phyloP scores from a whole-genome alignment of 2,329 filamentous ascomycete species.

The Cyclaneusma minus region DNA sequence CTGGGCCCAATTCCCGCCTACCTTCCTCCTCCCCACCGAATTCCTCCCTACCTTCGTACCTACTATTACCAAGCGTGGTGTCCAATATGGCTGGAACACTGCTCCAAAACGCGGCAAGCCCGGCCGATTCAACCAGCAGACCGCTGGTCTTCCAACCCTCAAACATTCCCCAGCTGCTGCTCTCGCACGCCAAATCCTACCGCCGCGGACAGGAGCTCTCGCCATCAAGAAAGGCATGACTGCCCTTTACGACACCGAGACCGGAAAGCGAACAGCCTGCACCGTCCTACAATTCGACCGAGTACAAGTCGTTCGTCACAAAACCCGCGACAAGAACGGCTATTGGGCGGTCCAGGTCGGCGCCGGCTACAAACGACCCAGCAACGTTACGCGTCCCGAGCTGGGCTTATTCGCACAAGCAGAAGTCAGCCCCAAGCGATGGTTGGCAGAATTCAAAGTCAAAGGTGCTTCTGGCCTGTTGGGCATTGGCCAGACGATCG shows the following conservation, averaged over 20 bases:
- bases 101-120: constrained; percentile 34
- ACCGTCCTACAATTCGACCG: constrained; percentile 89
- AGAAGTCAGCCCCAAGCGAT: constrained; percentile 68
- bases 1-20: constrained; percentile 16
- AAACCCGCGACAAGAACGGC: constrained; percentile 65
- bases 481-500: constrained; percentile 58
- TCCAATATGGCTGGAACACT: constrained; percentile 40
- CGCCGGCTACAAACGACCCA: constrained; percentile 53
- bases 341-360: constrained; percentile 94
- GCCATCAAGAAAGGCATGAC: constrained; percentile 95
- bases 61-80: constrained; percentile 17
- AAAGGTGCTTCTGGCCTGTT: constrained; percentile 57
- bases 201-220: constrained; percentile 63
- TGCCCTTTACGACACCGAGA: constrained; percentile 63
- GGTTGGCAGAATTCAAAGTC: constrained; percentile 79
- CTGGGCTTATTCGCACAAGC: constrained; percentile 79
- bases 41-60: constrained; percentile 19
- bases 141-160: constrained; percentile 37
- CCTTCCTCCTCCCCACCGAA: constrained; percentile 16
- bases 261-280: constrained; percentile 65
- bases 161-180: constrained; percentile 45
- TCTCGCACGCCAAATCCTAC: constrained; percentile 41
- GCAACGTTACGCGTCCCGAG: constrained; percentile 67
- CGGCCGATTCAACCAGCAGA: constrained; percentile 38
- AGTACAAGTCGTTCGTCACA: constrained; percentile 77